Evolutionary conservation across 129 eudicot species (phyloP).

Genomic region (Flaveria brownii): DNA sequence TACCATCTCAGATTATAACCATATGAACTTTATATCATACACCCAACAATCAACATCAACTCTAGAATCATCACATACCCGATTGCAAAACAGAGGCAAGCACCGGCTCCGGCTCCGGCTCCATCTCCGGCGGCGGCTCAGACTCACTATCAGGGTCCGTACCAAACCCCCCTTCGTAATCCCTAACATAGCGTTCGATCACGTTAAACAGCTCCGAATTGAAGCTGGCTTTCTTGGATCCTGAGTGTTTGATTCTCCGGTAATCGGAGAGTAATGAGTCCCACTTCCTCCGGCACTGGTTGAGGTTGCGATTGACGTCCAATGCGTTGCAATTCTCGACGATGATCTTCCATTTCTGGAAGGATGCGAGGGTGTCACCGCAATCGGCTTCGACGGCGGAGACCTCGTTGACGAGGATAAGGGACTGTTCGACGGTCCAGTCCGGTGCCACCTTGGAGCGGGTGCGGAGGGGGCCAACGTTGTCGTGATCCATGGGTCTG

Average conservation of each 20-base stretch:
- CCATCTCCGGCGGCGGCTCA: slow-evolving; percentile 33
- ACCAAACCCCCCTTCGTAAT: slow-evolving; percentile 29
- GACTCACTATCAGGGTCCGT: slow-evolving; percentile 40
- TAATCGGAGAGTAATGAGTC: slow-evolving; percentile 52
- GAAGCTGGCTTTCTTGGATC: slow-evolving; percentile 35
- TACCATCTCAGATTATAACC: neutral
- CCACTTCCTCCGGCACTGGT: slow-evolving; percentile 80
- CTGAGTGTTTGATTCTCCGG: slow-evolving; percentile 39
- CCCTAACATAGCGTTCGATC: slow-evolving; percentile 42
- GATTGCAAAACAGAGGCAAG: slow-evolving; percentile 31
- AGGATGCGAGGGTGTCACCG: slow-evolving; percentile 58
- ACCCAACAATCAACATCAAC: too few species aligned
- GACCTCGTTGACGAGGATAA: slow-evolving; percentile 63
- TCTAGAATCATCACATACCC: slow-evolving; percentile 13
- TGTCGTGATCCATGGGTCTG: slow-evolving; percentile 29
- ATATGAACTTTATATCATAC: neutral
- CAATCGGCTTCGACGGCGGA: slow-evolving; percentile 63
- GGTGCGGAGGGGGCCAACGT: slow-evolving; percentile 46
- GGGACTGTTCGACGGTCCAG: slow-evolving; percentile 65
- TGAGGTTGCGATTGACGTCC: slow-evolving; percentile 54
- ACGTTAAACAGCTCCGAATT: slow-evolving; percentile 52
- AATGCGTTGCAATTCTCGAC: slow-evolving; percentile 76
- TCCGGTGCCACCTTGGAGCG: slow-evolving; percentile 67
- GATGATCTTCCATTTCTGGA: slow-evolving; percentile 77
- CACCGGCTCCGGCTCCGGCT: slow-evolving; percentile 25